Base-by-base conservation (phyloP, 257 asterid species). In the Datura wrightii region DNA sequence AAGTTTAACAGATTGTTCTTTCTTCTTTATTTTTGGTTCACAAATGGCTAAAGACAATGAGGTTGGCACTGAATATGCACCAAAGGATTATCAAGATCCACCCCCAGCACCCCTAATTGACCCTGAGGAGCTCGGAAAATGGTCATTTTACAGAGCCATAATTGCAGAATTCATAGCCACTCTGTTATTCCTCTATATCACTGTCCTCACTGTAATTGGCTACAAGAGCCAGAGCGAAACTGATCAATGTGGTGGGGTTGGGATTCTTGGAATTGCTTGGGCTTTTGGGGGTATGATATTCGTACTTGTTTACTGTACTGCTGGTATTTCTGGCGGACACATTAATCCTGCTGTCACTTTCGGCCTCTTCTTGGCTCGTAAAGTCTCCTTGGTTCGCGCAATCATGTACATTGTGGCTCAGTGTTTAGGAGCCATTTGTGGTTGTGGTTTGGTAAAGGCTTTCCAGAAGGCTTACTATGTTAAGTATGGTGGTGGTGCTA, bases 321-420 rank as follows among this genome's bases (percentile, higher is more conserved):
- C 87, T 11, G 87, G 87, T 14, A 89, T 91, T 53, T 91, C 93
- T 5, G 93, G 93, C 84, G 92, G 92, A 5, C 92, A 91, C 84
- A 89, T 89, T 31, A 89, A 90, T 83, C 92, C 92, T 63, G 92
- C 93, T 6, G 93, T 90, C 88, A 90, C 93, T 3, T 87, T 90
- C 42, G 93, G 92, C 60, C 58, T 91, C 52, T 88, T 91, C 80
- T 53, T 90, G 71, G 94, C 90, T 3, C 83, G 92, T 4, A 90
- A 89, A 36, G 93, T 91, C 72, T 89, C 94, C 6, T 39, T 91
- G 79, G 71, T 90, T 16, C 82, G 94, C 42, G 90, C 92, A 1
- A 37, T 91, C 8, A 5, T 89, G 84, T 91, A 91, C 88, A 90
- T 90, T 74, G 90, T 83, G 70, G 93, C 92, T 0, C 94, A 91